Percentiles rank a stretch among this genome's conserved stretches.
Conservation (phyloP, 805 yeast species). For the Nakazawaea molendinolei region DNA sequence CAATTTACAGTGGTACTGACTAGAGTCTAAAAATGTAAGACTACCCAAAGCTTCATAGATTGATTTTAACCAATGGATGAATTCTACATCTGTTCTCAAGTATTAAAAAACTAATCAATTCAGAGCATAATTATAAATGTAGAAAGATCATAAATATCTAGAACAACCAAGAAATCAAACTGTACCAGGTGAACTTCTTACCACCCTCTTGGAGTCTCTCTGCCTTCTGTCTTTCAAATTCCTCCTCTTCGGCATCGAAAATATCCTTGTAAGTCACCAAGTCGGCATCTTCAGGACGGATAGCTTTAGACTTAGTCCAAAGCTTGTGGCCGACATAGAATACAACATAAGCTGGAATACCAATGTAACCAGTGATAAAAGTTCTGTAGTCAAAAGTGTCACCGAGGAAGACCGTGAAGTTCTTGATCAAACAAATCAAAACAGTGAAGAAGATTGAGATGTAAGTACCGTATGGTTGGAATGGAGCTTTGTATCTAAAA, state of each 20-base stretch:
- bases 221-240: slow-evolving; percentile 19
- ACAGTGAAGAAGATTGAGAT: slow-evolving; percentile 47
- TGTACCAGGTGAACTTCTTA: slow-evolving; percentile 1
- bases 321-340: slow-evolving; percentile 57
- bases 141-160: no score
- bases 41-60: no score
- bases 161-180: slow-evolving; percentile 11
- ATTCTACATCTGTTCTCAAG: no score
- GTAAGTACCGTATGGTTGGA: slow-evolving; percentile 63
- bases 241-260: slow-evolving; percentile 46
- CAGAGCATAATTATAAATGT: no score
- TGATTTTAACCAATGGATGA: no score
- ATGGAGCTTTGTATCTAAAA: slow-evolving; percentile 57
- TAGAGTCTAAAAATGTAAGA: no score
- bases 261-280: slow-evolving; percentile 49
- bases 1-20: no score
- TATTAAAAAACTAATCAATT: no score
- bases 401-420: slow-evolving; percentile 66
- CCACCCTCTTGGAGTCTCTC: slow-evolving; percentile 13
- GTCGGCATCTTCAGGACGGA: slow-evolving; percentile 54
- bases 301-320: slow-evolving; percentile 38
- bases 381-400: slow-evolving; percentile 48
- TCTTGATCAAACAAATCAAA: slow-evolving; percentile 56
- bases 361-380: slow-evolving; percentile 75
- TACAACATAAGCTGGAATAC: slow-evolving; percentile 57